Evolutionary conservation across 2,329 filamentous ascomycete species (phyloP), one percentile per base, ranked within the genome.

Genomic region (Colletotrichum acutatum): DNA sequence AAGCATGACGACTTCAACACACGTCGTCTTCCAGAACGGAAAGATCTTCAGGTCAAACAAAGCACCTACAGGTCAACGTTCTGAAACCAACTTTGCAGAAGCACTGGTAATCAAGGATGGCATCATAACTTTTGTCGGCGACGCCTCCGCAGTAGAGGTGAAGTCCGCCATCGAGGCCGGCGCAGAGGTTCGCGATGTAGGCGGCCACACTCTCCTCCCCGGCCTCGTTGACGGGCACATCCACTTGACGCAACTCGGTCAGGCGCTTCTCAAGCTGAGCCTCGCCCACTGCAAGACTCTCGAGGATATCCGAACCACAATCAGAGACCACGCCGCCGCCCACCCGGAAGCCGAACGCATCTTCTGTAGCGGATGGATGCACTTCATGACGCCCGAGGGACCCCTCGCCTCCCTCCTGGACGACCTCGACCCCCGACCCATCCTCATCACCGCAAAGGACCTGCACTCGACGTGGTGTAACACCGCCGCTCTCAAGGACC

Each of bases 141-240:
- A 80, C 5, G 76, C 76, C 5, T 72, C 77, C 0, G 78, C 82
- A 62, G 52, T 67, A 0, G 71, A 74, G 12, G 54, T 74, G 37
- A 52, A 68, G 2, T 64, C 75, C 1, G 82, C 80, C 4, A 77
- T 75, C 46, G 66, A 74, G 4, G 71, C 72, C 3, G 80, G 78
- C 19, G 68, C 64, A 28, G 58, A 64, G 26, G 37, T 72, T 6
- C 69, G 66, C 42, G 69, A 72, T 19, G 66, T 87, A 24, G 74
- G 75, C 14, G 82, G 83, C 46, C 81, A 76, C 61, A 83, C 84
- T 9, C 81, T 90, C 7, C 79, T 90, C 1, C 88, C 89, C 0
- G 86, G 87, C 6, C 90, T 90, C 77, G 84, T 90, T 62, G 89
- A 90, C 75, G 88, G 87, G 0, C 89, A 90, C 76, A 87, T 89